phyloP scores from a whole-genome alignment of 2,329 filamentous ascomycete species.

The Botryotinia convoluta region DNA sequence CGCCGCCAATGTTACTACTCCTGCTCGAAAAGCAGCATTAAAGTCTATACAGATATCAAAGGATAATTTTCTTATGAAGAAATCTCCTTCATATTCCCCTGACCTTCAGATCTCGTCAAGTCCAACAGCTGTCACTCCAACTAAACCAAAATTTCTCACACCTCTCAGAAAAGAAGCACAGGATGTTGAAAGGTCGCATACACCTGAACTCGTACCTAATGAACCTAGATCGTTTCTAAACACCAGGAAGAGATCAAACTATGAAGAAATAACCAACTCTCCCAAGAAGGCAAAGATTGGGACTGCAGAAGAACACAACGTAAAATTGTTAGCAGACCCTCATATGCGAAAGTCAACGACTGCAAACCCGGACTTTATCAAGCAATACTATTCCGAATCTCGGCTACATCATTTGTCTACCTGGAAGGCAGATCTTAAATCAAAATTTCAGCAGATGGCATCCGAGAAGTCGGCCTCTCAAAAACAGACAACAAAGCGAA shows the following conservation, averaged over 20 bases:
- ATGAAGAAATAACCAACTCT: slow-evolving; percentile 23
- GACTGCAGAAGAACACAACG: slow-evolving; percentile 93
- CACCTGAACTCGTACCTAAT: not conserved
- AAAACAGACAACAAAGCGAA: slow-evolving; percentile 47
- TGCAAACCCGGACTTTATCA: slow-evolving; percentile 87
- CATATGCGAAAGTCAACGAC: slow-evolving; percentile 84
- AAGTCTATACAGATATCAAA: not conserved
- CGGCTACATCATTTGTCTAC: slow-evolving; percentile 91
- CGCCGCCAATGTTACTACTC: slow-evolving; percentile 16
- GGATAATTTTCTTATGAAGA: slow-evolving; percentile 8
- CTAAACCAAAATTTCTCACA: not conserved
- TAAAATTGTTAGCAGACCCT: slow-evolving; percentile 77
- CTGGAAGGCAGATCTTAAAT: slow-evolving; percentile 94
- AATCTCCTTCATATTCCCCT: not conserved
- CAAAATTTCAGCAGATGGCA: slow-evolving; percentile 77
- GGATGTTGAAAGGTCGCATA: not conserved
- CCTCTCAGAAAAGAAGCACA: not conserved
- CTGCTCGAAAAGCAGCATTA: slow-evolving; percentile 3
- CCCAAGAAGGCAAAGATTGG: slow-evolving; percentile 42
- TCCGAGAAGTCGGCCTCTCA: slow-evolving; percentile 61
- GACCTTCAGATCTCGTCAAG: not conserved
- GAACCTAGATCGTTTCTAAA: not conserved
- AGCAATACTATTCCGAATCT: slow-evolving; percentile 94
- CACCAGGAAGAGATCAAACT: slow-evolving; percentile 22
- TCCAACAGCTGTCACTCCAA: not conserved